phyloP scores from a whole-genome alignment of 2,329 filamentous ascomycete genomes.

The Fusarium redolens region DNA sequence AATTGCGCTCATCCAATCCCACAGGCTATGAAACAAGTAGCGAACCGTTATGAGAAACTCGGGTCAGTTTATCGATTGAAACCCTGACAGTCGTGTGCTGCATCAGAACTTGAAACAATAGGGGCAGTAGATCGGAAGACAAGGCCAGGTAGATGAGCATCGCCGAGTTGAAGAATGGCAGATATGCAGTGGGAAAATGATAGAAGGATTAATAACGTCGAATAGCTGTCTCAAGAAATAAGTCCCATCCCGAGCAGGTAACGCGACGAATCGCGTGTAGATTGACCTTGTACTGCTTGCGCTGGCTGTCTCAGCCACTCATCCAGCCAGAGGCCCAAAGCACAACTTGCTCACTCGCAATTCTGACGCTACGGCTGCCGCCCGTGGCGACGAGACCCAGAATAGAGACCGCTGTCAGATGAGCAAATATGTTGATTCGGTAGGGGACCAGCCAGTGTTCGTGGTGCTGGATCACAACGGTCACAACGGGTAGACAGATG shows the following conservation, averaged over 20 bases:
- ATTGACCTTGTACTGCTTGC: conserved; percentile 21
- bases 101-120: conserved; percentile 19
- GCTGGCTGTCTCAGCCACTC: conserved; percentile 21
- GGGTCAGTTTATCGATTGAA: conserved; percentile 7
- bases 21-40: conserved; percentile 2
- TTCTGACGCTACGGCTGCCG: neutral
- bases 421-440: neutral
- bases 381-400: conserved; percentile 1
- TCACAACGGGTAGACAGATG: conserved; percentile 3
- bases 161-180: conserved; percentile 1
- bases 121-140: conserved; percentile 14
- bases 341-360: conserved; percentile 8
- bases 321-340: conserved; percentile 11
- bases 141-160: conserved; percentile 10
- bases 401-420: neutral
- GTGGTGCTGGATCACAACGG: conserved; percentile 3
- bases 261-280: conserved; percentile 32
- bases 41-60: neutral
- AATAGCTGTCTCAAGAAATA: conserved; percentile 20
- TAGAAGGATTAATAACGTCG: conserved; percentile 2
- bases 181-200: neutral
- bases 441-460: neutral
- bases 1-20: neutral
- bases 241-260: conserved; percentile 40
- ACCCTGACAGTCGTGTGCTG: neutral